Evolutionary conservation across 306 rosid species (phyloP), one percentile per base, ranked within the genome.

Genomic region (Delonix regia): DNA sequence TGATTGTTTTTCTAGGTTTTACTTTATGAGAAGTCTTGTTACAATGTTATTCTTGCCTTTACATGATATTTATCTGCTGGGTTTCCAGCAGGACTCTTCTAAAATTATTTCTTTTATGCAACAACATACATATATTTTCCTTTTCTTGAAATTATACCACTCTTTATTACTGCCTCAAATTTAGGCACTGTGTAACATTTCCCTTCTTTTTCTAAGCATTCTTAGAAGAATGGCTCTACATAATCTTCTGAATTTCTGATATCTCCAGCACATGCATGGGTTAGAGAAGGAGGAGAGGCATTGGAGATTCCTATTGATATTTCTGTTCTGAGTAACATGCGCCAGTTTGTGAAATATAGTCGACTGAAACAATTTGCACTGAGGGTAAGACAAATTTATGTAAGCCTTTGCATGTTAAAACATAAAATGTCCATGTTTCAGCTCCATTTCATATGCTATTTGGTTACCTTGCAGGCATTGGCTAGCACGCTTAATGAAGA

Each of bases 241-340:
- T 42, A 10, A 48, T 39, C 49, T 59, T 57, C 22, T n/a, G 57
- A 76, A 81, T 62, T 74, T 83, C 48, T 5, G 52, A 76, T 57
- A 73, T 78, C 85, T 83, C 67, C 92, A 92, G 97, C 97, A 30
- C 97, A 92, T 80, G 86, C 83, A 42, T 92, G 97, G 97, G 97
- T 92, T 83, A 88, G 90, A 86, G 97, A 92, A 83, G 97, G 95
- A 21, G 97, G 97, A 0, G 77, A 82, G 72, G 97, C 97, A 69
- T 87, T 77, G 42, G 97, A 92, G 79, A 92, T 92, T 79, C 97
- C 97, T 15, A 90, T 90, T 13, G 97, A 92, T 85, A 92, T 92
- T 77, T 90, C 96, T 25, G 97, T 92, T 74, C 84, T 92, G 74
- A 84, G 39, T 69, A 92, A 92, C 85, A 88, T 92, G 93, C 83